Base-by-base conservation (phyloP, 768 basidiomycete species). In the Collybia sp. region DNA sequence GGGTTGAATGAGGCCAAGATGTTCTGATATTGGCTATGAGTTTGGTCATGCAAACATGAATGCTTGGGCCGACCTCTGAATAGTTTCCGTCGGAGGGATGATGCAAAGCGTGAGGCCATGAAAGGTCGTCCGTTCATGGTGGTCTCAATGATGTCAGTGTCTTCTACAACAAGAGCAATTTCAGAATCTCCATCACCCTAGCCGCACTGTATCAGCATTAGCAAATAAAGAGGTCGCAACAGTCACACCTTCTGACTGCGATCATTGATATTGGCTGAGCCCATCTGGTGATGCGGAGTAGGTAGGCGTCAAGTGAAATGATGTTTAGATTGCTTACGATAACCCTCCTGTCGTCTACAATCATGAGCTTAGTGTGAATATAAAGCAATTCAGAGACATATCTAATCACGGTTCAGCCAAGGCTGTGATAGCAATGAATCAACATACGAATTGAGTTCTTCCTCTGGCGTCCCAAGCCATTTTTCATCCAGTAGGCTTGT, bases 101-200 rank as follows among this genome's bases (percentile, higher is more conserved):
- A 76, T 0, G 95, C 94, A 57, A 97, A 92, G 38, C 85, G 83
- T 19, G 79, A 69, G 0, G 82, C 95, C 60, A 71, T 64, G 62
- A 84, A 90, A 19, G 76, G 75, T 52, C 77, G 61, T 2, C 93
- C 91, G 54, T 92, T 71, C 93, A 96, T 95, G 12, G 60, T 74
- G 3, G 83, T 77, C 19, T 76, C 70, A 34, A 99, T 71, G 68
- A 80, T 71, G 42, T 95, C 90, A 0, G 75, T 67, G 56, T 99
- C 95, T 64, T 98, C 94, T 25, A 96, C 85, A 15, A 97, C 82
- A 6, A 96, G 66, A 6, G 88, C 90, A 52, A 97, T 95, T 67
- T 98, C 96, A 1, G 92, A 95, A 64, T 95, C 93, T 30, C 91
- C 92, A 53, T 95, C 87, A 18, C 94, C 94, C 82, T 86, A 46